phyloP scores from a whole-genome alignment of 192 early-diverging fungal species.

The Cetraspora pellucida region DNA sequence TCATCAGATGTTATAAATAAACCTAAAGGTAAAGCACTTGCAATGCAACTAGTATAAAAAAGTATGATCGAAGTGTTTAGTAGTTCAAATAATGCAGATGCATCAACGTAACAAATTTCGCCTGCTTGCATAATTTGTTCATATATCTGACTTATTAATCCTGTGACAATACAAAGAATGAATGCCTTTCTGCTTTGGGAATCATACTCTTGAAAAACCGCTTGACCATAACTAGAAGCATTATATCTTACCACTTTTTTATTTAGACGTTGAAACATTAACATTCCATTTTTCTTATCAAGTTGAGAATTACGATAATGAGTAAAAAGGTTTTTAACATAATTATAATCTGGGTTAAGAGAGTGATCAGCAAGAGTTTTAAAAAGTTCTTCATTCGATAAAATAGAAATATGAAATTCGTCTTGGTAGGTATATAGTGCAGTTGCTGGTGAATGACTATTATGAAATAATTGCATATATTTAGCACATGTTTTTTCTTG shows the following conservation, averaged over 20 bases:
- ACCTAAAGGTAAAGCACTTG: too few species aligned
- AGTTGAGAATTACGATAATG: not conserved
- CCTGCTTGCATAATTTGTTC: not conserved
- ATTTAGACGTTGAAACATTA: not conserved
- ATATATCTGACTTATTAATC: not conserved
- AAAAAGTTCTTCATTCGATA: not conserved
- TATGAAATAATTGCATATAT: not conserved
- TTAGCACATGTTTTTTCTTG: not conserved
- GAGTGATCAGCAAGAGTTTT: not conserved
- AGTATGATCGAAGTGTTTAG: not conserved
- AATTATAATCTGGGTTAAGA: not conserved
- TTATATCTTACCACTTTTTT: too few species aligned
- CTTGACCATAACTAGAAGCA: too few species aligned
- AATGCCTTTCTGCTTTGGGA: not conserved
- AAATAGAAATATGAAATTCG: not conserved
- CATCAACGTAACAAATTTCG: not conserved
- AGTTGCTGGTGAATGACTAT: not conserved
- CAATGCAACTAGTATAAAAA: too few species aligned
- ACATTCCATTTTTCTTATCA: not conserved
- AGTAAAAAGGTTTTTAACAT: not conserved
- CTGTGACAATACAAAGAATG: not conserved
- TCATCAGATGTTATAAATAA: too few species aligned
- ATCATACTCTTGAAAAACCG: too few species aligned
- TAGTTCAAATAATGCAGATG: not conserved
- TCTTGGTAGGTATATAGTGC: not conserved